Conservation (phyloP, 2,329 filamentous ascomycete genomes). For the Cladosporium sp. region DNA sequence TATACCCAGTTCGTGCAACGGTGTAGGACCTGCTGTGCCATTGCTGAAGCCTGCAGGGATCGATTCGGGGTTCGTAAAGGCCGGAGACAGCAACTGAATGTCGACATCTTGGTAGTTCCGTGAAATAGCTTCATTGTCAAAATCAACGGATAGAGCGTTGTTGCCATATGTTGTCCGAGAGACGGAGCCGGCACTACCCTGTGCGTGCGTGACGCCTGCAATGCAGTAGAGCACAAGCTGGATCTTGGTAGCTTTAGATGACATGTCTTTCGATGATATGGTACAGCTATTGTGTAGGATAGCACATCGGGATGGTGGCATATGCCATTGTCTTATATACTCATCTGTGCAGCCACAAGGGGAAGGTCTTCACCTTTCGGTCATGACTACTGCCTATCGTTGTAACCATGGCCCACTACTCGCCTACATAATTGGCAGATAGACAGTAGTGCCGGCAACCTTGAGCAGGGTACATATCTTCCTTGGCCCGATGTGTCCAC, state of each 20-base stretch:
- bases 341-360: background rate
- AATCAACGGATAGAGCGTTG: slow-evolving; percentile 10
- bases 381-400: background rate
- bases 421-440: slow-evolving; percentile 1
- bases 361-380: background rate
- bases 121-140: slow-evolving; percentile 28
- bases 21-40: slow-evolving; percentile 28
- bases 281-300: background rate
- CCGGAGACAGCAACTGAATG: slow-evolving; percentile 27
- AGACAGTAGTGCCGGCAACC: slow-evolving; percentile 8
- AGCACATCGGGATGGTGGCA: background rate
- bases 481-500: slow-evolving; percentile 14
- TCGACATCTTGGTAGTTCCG: slow-evolving; percentile 32
- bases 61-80: slow-evolving; percentile 24
- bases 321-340: background rate
- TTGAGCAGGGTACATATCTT: background rate
- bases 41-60: slow-evolving; percentile 24
- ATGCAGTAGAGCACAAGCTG: slow-evolving; percentile 7
- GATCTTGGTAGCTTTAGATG: background rate
- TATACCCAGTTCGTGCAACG: slow-evolving; percentile 23
- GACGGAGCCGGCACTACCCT: background rate
- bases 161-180: slow-evolving; percentile 13
- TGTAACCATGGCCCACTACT: slow-evolving; percentile 17
- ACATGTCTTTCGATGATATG: background rate
- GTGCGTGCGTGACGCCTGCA: background rate